Evolutionary conservation across 2,329 filamentous ascomycete genomes (phyloP), one percentile per base, ranked within the genome.

Genomic region (Ophiostoma montium): DNA sequence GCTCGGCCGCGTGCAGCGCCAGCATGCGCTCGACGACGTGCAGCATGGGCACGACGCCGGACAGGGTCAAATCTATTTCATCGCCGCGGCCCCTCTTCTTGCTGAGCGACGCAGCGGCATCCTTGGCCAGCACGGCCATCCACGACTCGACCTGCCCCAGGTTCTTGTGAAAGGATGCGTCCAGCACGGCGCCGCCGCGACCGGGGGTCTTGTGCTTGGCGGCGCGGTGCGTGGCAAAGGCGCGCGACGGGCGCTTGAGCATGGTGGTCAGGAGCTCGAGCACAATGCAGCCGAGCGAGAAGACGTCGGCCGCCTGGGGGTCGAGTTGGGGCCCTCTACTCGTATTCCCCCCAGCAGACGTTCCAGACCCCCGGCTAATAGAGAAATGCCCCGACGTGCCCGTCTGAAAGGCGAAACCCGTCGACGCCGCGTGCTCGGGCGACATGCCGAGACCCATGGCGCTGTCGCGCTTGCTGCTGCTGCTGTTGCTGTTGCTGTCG

Each of bases 111-210:
- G 47, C 11, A n/a, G 47, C 49, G 9, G 75, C 76, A n/a, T 81
- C 76, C 51, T 76, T 75, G 31, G 76, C 74, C 5, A 86, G 64
- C 2, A 63, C 64, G 1, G 67, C 65, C 67, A 85, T 82, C 84
- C 84, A 88, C 13, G 69, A 70, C 54, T 82, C 75, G 2, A 86
- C 72, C 61, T 84, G 81, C 15, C 75, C 72, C 1, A 82, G 67
- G 56, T 86, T 85, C 54, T 75, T 75, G 62, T 87, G 83, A 61
- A 84, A 88, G 0, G 80, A 84, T 0, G 80, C 73, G 62, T 87
- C 83, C 8, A 74, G 70, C 1, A 81, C 72, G 6, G 77, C 78
- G 12, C 76, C 78, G 30, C 76, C 76, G 21, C 74, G 66, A 0
- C 73, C 72, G 13, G 71, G 62, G 36, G 65, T 73, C 59, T 79